Evolutionary conservation across 768 basidiomycete species (phyloP).

Genomic region (Pisolithus sp.): DNA sequence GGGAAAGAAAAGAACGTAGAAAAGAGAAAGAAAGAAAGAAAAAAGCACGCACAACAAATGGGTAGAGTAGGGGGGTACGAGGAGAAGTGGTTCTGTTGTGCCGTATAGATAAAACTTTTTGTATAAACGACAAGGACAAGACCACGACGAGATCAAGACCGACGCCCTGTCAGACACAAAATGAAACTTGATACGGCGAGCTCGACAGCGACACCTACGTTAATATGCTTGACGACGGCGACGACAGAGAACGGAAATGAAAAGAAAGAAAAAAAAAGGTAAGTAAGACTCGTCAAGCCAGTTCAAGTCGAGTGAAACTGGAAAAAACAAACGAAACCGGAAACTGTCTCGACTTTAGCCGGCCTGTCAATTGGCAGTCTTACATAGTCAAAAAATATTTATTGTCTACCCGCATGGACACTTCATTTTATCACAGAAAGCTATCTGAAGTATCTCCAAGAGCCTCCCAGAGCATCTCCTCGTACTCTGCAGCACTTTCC

Average conservation of each 20-base stretch:
- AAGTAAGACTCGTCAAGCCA: conserved; percentile 14
- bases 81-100: conserved; percentile 30
- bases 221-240: conserved; percentile 9
- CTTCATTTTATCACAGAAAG: conserved; percentile 4
- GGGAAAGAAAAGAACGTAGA: conserved; percentile 11
- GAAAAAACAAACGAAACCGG: conserved; percentile 11
- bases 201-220: conserved; percentile 17
- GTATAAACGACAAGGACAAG: conserved; percentile 28
- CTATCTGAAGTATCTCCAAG: conserved; percentile 24
- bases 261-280: conserved; percentile 1
- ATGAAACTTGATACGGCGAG: not conserved
- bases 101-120: conserved; percentile 32
- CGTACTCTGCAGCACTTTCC: conserved; percentile 27
- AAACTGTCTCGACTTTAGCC: conserved; percentile 11
- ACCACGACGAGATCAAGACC: conserved; percentile 28
- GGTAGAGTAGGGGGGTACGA: conserved; percentile 15
- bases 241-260: not conserved
- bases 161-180: conserved; percentile 13
- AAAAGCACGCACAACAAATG: conserved; percentile 38
- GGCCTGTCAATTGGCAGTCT: not conserved
- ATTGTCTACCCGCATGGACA: conserved; percentile 21
- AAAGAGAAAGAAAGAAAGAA: conserved; percentile 11
- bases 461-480: conserved; percentile 36
- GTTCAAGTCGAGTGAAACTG: conserved; percentile 10
- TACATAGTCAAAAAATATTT: too few relatives aligned